These are phyloP conservation scores for Abortiporus biennis DNA, from an alignment of 1,284 basidiomycete genomes.

Conservation along the genomic window DNA sequence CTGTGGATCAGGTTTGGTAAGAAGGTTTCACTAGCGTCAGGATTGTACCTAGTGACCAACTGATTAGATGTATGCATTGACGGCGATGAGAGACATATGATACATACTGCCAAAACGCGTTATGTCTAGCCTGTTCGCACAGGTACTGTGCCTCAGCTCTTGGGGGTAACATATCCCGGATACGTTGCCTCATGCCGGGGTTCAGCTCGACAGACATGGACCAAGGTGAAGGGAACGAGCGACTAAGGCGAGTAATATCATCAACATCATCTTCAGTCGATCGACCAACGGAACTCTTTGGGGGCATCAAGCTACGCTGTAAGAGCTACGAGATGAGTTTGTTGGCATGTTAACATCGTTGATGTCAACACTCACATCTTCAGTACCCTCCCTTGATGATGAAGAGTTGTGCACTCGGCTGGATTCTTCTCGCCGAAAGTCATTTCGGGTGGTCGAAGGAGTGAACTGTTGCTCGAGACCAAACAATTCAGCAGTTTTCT, in stretches of 20 bases:
- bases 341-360: not conserved
- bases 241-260: slow-evolving; percentile 53
- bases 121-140: slow-evolving; percentile 53
- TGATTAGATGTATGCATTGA: slow-evolving; percentile 12
- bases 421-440: slow-evolving; percentile 11
- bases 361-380: slow-evolving; percentile 10
- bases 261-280: slow-evolving; percentile 29
- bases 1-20: slow-evolving; percentile 59
- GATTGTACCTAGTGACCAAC: slow-evolving; percentile 44
- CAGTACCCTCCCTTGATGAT: slow-evolving; percentile 6
- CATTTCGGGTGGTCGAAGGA: not conserved
- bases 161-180: slow-evolving; percentile 52
- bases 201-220: slow-evolving; percentile 38
- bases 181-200: slow-evolving; percentile 43
- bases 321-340: not conserved
- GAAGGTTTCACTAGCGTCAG: slow-evolving; percentile 61
- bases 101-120: slow-evolving; percentile 67
- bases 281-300: slow-evolving; percentile 1
- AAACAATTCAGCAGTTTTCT: slow-evolving; percentile 24
- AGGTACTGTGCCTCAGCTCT: slow-evolving; percentile 48
- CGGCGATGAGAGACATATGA: slow-evolving; percentile 9
- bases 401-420: slow-evolving; percentile 6
- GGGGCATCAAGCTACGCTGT: not conserved
- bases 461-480: slow-evolving; percentile 18
- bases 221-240: slow-evolving; percentile 61